These are phyloP conservation scores for Gentiana straminea DNA, from an alignment of 257 asterid species.

Conservation along the genomic window DNA sequence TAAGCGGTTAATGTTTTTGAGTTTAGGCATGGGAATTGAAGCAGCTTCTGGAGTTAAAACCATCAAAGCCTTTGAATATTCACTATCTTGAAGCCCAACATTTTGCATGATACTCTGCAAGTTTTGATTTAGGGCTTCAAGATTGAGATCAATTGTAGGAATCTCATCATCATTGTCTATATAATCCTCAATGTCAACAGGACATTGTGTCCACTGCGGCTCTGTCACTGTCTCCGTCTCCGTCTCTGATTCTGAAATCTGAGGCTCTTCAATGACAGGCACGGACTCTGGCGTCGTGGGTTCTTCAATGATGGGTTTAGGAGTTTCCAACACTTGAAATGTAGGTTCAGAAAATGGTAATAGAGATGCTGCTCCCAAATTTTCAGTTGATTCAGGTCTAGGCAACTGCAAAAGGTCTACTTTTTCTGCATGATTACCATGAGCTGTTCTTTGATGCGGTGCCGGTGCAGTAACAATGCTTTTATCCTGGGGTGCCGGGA, in stretches of 20 bases:
- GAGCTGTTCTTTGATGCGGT: slow-evolving; percentile 21
- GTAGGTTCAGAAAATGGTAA: slow-evolving; percentile 44
- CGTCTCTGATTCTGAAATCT: slow-evolving; percentile 49
- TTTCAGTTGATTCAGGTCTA: slow-evolving; percentile 32
- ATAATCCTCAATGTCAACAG: slow-evolving; percentile 52
- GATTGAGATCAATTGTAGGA: slow-evolving; percentile 78
- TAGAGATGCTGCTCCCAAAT: slow-evolving; percentile 15
- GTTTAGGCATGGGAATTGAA: slow-evolving; percentile 85
- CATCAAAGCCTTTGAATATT: slow-evolving; percentile 76
- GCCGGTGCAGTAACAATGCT: slow-evolving; percentile 39
- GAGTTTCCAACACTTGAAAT: slow-evolving; percentile 49
- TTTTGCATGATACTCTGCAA: slow-evolving; percentile 56
- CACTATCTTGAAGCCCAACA: slow-evolving; percentile 48
- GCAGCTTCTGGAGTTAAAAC: slow-evolving; percentile 83
- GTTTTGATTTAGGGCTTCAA: slow-evolving; percentile 70
- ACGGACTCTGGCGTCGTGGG: slow-evolving; percentile 73
- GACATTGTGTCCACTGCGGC: slow-evolving; percentile 20
- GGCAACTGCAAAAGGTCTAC: slow-evolving; percentile 51
- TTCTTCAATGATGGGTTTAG: slow-evolving; percentile 44
- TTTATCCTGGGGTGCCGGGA: slow-evolving; percentile 80
- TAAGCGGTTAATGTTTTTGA: slow-evolving; percentile 69
- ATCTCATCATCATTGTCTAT: slow-evolving; percentile 70
- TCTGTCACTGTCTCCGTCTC: too few relatives aligned
- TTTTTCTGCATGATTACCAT: slow-evolving; percentile 27
- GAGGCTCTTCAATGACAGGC: slow-evolving; percentile 51